Percentiles rank a stretch among this genome's conserved stretches.
These are phyloP conservation scores for Pisolithus orientalis DNA, from an alignment of 768 basidiomycete species.

Conservation along the genomic window DNA sequence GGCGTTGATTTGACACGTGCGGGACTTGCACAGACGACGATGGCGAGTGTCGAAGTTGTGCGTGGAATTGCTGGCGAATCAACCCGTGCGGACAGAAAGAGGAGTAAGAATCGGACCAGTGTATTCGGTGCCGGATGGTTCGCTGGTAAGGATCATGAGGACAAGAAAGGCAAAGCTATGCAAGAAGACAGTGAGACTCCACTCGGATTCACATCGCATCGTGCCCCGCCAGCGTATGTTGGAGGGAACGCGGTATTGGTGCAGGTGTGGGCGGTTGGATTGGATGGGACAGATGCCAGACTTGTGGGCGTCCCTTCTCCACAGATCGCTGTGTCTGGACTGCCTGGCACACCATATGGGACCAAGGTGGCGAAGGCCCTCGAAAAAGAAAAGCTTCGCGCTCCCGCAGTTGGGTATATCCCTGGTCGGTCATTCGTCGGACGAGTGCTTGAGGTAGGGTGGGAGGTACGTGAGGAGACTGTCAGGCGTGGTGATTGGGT, in stretches of 20 bases:
- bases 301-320: conserved; percentile 45
- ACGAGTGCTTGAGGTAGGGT: conserved; percentile 74
- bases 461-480: conserved; percentile 47
- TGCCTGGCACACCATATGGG: conserved; percentile 17
- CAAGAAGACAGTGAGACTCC: conserved; percentile 22
- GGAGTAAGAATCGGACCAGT: conserved; percentile 14
- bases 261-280: conserved; percentile 84
- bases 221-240: conserved; percentile 68
- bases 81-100: conserved; percentile 7
- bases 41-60: conserved; percentile 82
- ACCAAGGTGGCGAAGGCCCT: conserved; percentile 11
- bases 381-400: conserved; percentile 22
- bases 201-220: conserved; percentile 65
- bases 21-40: conserved; percentile 80
- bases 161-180: conserved; percentile 7
- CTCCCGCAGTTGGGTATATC: conserved; percentile 56
- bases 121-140: conserved; percentile 26
- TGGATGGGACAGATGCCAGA: conserved; percentile 69
- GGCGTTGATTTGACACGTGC: conserved; percentile 67
- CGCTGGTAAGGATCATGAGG: conserved; percentile 19
- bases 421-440: conserved; percentile 88
- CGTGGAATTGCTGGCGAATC: conserved; percentile 39
- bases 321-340: conserved; percentile 6
- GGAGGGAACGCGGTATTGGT: conserved; percentile 66
- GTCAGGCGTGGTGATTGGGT: conserved; percentile 82